Evolutionary conservation across 371 early-diverging fungal genomes (phyloP).

Genomic region (Mortierella sp.): DNA sequence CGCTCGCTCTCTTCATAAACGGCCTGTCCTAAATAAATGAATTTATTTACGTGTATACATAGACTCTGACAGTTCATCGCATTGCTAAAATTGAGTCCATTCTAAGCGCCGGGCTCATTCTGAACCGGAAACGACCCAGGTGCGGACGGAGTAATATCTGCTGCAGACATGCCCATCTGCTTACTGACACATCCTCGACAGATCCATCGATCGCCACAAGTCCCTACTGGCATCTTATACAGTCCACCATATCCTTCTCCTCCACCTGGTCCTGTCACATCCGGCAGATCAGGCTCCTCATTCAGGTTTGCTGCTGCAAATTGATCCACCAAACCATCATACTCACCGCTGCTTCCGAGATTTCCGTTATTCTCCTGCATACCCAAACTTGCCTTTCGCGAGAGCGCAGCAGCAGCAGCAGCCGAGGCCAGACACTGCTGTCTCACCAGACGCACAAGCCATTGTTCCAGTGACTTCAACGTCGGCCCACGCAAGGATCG

Average conservation of each 20-base stretch:
- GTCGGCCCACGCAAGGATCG: slow-evolving; percentile 30
- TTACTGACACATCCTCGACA: slow-evolving; percentile 46
- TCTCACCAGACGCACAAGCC: slow-evolving; percentile 23
- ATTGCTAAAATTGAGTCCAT: no score
- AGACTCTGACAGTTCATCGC: no score
- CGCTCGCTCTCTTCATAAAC: no score
- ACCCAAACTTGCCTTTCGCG: not conserved
- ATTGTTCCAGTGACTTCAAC: slow-evolving; percentile 31
- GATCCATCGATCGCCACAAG: slow-evolving; percentile 50
- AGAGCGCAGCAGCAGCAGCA: not conserved
- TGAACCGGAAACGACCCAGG: not conserved
- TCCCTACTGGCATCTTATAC: slow-evolving; percentile 49
- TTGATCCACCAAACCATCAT: slow-evolving; percentile 29
- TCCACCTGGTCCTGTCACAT: slow-evolving; percentile 51
- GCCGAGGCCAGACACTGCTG: slow-evolving; percentile 13
- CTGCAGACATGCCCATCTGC: slow-evolving; percentile 27
- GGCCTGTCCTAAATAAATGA: no score
- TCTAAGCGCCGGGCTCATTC: not conserved
- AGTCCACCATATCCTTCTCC: slow-evolving; percentile 47
- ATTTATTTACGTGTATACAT: no score
- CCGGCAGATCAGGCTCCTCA: slow-evolving; percentile 14
- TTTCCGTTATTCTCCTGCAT: no score
- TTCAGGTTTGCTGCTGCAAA: not conserved
- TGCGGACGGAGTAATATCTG: not conserved
- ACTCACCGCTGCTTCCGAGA: not conserved